Conservation (phyloP, 805 yeast genomes). For the Candida golubevii region DNA sequence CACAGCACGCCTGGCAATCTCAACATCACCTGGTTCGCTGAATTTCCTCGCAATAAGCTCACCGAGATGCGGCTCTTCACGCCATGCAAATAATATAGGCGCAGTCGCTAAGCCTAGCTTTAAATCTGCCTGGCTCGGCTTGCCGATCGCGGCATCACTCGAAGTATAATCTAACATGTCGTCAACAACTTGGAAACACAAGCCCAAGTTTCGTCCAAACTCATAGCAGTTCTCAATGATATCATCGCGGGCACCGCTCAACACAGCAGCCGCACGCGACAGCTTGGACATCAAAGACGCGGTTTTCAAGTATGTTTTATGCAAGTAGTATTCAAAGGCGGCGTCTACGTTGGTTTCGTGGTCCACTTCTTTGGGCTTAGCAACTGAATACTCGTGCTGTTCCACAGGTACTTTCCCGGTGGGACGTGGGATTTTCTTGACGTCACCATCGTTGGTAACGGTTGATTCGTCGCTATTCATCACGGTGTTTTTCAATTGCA, state of each 20-base stretch:
- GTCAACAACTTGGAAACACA: conserved; percentile 94
- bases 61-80: conserved; percentile 78
- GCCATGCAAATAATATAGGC: conserved; percentile 94
- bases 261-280: conserved; percentile 86
- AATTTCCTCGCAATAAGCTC: conserved; percentile 81
- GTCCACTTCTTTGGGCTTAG: conserved; percentile 38
- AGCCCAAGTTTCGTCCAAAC: conserved; percentile 88
- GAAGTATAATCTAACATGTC: conserved; percentile 94
- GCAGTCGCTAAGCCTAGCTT: conserved; percentile 95
- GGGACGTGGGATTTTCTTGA: conserved; percentile 46
- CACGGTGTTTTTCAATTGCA: conserved; percentile 95
- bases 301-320: conserved; percentile 92
- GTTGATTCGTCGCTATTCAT: conserved; percentile 44
- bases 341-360: conserved; percentile 69
- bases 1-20: conserved; percentile 74
- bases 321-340: conserved; percentile 93
- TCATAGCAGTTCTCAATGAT: conserved; percentile 84
- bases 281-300: conserved; percentile 93
- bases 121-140: conserved; percentile 94
- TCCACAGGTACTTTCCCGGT: conserved; percentile 61
- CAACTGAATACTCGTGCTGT: conserved; percentile 55
- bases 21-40: conserved; percentile 75
- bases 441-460: conserved; percentile 46
- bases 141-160: conserved; percentile 80
- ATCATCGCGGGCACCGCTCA: conserved; percentile 74